Percentiles rank a stretch among this genome's conserved stretches.
These are phyloP conservation scores for Sporobolomyces phaffii DNA, from an alignment of 768 basidiomycete species.

Conservation along the genomic window DNA sequence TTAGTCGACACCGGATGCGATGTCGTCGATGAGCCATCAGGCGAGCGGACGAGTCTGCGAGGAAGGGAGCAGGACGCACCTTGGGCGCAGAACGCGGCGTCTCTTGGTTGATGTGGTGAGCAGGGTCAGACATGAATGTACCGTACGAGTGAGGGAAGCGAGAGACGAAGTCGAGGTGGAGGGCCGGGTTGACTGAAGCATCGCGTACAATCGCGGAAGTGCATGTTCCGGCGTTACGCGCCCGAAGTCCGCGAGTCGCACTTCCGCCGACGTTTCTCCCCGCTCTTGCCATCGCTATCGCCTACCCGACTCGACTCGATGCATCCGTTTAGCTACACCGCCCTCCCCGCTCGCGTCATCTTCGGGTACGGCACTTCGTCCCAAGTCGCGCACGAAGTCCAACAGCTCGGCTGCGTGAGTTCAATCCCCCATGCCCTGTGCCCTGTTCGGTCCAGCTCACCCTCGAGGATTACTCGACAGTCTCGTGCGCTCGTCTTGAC, in stretches of 20 bases:
- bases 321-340: slow-evolving; percentile 49
- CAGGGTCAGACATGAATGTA: no score
- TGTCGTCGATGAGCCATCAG: no score
- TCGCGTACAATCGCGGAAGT: background rate
- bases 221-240: background rate
- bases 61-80: no score
- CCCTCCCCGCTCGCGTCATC: slow-evolving; percentile 48
- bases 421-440: background rate
- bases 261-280: background rate
- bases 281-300: background rate
- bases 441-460: background rate
- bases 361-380: slow-evolving; percentile 48
- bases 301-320: slow-evolving; percentile 29
- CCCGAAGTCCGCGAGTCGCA: no score
- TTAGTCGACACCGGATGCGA: no score
- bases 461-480: slow-evolving; percentile 2
- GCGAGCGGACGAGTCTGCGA: no score
- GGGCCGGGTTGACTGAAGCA: no score
- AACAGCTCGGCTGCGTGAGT: slow-evolving; percentile 44
- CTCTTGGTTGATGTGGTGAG: no score
- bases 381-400: slow-evolving; percentile 46
- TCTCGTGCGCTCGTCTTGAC: slow-evolving; percentile 47
- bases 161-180: background rate
- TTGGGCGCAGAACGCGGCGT: no score
- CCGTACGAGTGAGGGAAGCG: no score